Evolutionary conservation across 768 basidiomycete genomes (phyloP).

Genomic region (Ramaria sp.): DNA sequence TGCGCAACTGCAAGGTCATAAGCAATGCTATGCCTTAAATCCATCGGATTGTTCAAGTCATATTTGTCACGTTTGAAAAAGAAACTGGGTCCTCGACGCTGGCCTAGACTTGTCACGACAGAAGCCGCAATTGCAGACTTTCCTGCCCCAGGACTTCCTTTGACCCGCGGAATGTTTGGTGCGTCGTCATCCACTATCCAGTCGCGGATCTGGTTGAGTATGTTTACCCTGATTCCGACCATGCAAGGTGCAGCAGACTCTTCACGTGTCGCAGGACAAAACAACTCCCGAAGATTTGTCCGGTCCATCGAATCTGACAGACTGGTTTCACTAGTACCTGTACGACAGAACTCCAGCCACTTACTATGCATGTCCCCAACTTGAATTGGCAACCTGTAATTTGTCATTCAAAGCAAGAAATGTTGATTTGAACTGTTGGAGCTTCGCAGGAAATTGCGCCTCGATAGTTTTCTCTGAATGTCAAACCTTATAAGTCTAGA

Average conservation of each 20-base stretch:
- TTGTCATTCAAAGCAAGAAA: no score
- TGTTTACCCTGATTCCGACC: background rate
- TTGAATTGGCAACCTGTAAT: no score
- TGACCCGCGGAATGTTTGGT: constrained; percentile 16
- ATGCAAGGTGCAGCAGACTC: background rate
- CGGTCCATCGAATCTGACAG: no score
- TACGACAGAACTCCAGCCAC: no score
- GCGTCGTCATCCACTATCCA: background rate
- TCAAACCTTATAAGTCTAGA: no score
- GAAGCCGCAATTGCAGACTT: constrained; percentile 13
- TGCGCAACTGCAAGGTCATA: constrained; percentile 14
- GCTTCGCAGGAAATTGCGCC: no score
- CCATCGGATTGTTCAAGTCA: background rate
- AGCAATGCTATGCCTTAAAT: constrained; percentile 7
- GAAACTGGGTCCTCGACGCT: constrained; percentile 4
- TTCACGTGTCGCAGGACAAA: no score
- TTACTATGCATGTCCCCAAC: no score
- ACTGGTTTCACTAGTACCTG: no score
- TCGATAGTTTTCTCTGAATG: no score
- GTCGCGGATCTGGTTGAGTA: background rate
- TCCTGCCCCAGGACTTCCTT: constrained; percentile 13
- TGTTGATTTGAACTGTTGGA: no score
- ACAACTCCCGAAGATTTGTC: no score
- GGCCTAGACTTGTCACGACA: background rate
- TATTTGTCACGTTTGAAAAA: constrained; percentile 5